Conservation (phyloP, 2,329 filamentous ascomycete species). For the Trichoderma pleuroti region DNA sequence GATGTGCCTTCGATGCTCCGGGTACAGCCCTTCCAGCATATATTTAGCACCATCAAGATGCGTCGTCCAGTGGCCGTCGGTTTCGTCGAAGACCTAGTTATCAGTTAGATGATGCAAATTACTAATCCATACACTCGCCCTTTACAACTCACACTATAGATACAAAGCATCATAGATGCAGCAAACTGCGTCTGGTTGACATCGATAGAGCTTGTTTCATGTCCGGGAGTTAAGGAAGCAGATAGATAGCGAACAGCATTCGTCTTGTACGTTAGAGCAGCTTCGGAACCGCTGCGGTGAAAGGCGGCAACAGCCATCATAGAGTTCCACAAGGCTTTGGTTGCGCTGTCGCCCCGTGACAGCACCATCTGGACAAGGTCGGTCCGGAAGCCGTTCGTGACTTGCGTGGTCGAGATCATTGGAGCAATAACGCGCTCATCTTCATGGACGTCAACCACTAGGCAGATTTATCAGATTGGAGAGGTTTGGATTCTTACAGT, state of each 20-base stretch:
- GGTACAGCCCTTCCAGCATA: slow-evolving; percentile 31
- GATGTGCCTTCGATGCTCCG: slow-evolving; percentile 24
- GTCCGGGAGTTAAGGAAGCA: slow-evolving; percentile 32
- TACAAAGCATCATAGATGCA: slow-evolving; percentile 49
- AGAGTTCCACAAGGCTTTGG: slow-evolving; percentile 40
- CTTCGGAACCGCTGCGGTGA: slow-evolving; percentile 37
- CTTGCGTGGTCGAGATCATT: slow-evolving; percentile 47
- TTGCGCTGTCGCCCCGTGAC: slow-evolving; percentile 31
- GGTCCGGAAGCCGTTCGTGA: slow-evolving; percentile 45
- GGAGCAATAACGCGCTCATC: slow-evolving; percentile 39
- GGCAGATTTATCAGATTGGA: too few relatives aligned
- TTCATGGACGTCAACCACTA: slow-evolving; percentile 21
- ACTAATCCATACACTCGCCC: background rate
- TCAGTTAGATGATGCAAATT: background rate
- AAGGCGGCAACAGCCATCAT: slow-evolving; percentile 45
- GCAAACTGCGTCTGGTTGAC: slow-evolving; percentile 40
- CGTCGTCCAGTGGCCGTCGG: slow-evolving; percentile 44
- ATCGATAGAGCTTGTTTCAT: slow-evolving; percentile 25
- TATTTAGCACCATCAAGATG: slow-evolving; percentile 44
- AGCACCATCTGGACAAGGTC: slow-evolving; percentile 46
- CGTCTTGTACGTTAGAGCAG: slow-evolving; percentile 42
- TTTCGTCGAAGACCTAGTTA: slow-evolving; percentile 45
- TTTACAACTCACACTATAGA: slow-evolving; percentile 40
- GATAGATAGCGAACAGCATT: slow-evolving; percentile 40
- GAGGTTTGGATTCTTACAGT: slow-evolving; percentile 21